Base-by-base conservation (phyloP, 306 rosid species). In the Hylodesmum podocarpum region DNA sequence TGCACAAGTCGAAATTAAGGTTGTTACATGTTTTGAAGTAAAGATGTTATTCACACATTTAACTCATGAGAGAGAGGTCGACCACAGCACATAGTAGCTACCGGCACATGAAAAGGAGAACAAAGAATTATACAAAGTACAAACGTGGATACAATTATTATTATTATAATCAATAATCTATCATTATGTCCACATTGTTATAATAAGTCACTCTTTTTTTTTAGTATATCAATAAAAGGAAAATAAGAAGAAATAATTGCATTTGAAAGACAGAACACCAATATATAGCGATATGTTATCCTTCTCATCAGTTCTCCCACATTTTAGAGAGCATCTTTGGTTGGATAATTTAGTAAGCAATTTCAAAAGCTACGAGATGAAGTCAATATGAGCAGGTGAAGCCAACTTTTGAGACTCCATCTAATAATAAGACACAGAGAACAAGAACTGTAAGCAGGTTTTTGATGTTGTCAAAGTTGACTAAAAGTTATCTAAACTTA, bases 301-400 rank as follows among this genome's bases (percentile, higher is more conserved):
- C 43, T 55, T 73, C 14, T 46, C 58, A 50, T 46, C 58, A 50
- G 25, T 21, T 22, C 4, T 53, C 61, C 21, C 25, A 4, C 51
- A 71, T 36, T 46, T 59, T 37, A 33, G 36, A 75, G 4, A 22
- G 44, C 69, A 31, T 34, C 22, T 34, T 76, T 22, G 12, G 72
- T 33, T 22, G 70, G 65, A 40, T 18, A 19, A 59, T 31, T 6
- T 29, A 71, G 73, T 59, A 57, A 49, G 78, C 24, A 55, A 28
- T 36, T 62, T 71, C 22, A 44, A 75, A 66, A 78, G 41, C 83
- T 47, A 43, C 31, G 4, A 22, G 4, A 22, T 31, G 74, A 78
- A 63, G 77, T 85, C 82, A 86, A 66, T 61, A 0, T 66, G 64
- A 84, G 90, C 86, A 80, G 89, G 81, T 87, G 71, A 81, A 79